Evolutionary conservation across 1,284 basidiomycete species (phyloP), one percentile per base, ranked within the genome.

Genomic region (Leccinum insolens): DNA sequence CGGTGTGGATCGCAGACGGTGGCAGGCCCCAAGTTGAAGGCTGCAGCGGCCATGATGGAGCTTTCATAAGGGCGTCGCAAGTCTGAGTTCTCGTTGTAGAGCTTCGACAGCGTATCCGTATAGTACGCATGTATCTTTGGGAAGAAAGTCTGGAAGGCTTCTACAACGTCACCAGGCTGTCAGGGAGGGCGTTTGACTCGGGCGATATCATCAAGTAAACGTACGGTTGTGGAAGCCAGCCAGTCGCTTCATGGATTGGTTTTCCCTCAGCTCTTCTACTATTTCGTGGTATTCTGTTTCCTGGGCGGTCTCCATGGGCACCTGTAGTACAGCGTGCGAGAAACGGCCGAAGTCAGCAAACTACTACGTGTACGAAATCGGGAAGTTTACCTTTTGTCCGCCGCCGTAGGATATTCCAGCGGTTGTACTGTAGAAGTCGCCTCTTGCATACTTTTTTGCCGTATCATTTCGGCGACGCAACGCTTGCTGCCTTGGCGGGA

Each of bases 151-250:
- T 22, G 2, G 15, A 71, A 71, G 0, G 49, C 8, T 4, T 61
- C 69, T 67, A 14, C 3, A 12, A 7, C 17, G 11, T 49, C 46
- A 57, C 22, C 22, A 49, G 46, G n/a, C n/a, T 49, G 46, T 49
- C 46, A 49, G 46, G 9, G 46, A 49, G 46, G 34, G 34, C 34
- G 34, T 37, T 37, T 37, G 34, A 37, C 34, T 37, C 34, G 34
- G 34, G 34, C 34, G 34, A 37, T 37, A 37, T 37, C 34, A 37
- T 37, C 34, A 37, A 37, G 34, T 37, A 37, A 37, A 49, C 31
- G 9, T 5, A 72, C 68, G 14, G 1, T 63, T 41, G 7, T 71
- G 68, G 5, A 71, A 70, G 7, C 70, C 62, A 0, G 70, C 64
- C 57, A 71, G 28, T 7, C 64, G 22, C 20, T 57, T 57, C 55